These are phyloP conservation scores for Vachellia collinsii DNA, from an alignment of 306 rosid genomes.

Conservation along the genomic window DNA sequence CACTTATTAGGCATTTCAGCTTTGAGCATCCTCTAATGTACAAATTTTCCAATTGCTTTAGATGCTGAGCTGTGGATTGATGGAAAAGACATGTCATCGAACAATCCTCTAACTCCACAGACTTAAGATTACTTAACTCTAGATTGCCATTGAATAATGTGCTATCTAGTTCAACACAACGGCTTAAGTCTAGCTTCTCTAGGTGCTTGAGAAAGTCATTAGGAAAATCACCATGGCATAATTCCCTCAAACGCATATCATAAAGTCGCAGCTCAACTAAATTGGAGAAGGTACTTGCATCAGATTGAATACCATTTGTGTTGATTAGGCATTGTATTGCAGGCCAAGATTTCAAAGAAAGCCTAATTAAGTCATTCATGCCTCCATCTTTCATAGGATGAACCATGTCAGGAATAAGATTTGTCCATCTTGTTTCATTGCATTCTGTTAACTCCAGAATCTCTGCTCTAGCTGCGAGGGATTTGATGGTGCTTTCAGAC, in stretches of 20 bases:
- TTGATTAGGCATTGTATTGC: conserved; percentile 18
- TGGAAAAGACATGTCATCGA: conserved; percentile 1
- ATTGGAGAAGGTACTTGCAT: conserved; percentile 1
- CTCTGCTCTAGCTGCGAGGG: conserved; percentile 5
- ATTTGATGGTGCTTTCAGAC: neutral
- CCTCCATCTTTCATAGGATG: neutral
- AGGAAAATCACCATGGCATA: neutral
- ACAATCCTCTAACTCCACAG: neutral
- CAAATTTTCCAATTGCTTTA: neutral
- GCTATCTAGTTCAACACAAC: neutral
- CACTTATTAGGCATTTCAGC: neutral
- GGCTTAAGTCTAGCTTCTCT: neutral
- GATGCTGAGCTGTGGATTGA: neutral
- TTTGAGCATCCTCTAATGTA: neutral
- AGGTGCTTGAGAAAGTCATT: neutral
- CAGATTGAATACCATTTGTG: neutral
- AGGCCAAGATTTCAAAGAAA: neutral
- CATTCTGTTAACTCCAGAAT: neutral
- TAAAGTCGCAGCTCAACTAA: neutral
- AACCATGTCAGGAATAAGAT: conserved; percentile 33
- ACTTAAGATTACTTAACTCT: neutral
- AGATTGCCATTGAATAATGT: neutral
- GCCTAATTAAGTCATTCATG: neutral
- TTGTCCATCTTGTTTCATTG: conserved; percentile 1
- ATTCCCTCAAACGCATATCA: neutral